A percentile compares a stretch with the other conserved stretches of the same genome.
Evolutionary conservation across 306 rosid genomes (phyloP).

Genomic region (Alnus glutinosa): DNA sequence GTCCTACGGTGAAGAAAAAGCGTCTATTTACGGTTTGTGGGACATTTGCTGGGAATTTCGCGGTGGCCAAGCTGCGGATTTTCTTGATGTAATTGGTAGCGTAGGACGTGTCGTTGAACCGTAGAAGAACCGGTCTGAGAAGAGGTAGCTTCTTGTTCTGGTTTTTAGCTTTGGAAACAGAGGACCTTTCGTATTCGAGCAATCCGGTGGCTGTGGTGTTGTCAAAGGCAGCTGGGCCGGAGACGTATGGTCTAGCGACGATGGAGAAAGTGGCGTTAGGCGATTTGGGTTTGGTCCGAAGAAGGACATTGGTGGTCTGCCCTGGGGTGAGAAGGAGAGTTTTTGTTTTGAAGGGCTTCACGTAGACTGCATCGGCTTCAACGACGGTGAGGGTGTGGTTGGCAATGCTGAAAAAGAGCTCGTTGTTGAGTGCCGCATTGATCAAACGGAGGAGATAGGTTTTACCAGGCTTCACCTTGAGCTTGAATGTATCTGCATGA

Average conservation of each 20-base stretch:
- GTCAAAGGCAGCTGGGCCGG: constrained; percentile 66
- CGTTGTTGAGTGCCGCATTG: constrained; percentile 68
- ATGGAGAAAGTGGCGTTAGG: constrained; percentile 59
- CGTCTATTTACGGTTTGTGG: constrained; percentile 46
- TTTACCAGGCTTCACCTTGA: constrained; percentile 64
- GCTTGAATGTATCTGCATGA: constrained; percentile 54
- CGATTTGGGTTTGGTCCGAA: constrained; percentile 45
- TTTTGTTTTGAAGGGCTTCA: constrained; percentile 57
- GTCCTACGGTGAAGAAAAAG: constrained; percentile 67
- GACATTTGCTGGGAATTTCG: constrained; percentile 61
- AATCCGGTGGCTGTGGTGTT: constrained; percentile 66
- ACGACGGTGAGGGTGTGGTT: constrained; percentile 68
- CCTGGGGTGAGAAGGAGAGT: constrained; percentile 69
- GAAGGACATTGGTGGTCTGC: constrained; percentile 65
- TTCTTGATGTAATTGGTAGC: constrained; percentile 47
- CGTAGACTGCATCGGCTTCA: constrained; percentile 68
- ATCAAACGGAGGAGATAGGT: constrained; percentile 56
- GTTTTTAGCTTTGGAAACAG: constrained; percentile 6
- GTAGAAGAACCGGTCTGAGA: constrained; percentile 49
- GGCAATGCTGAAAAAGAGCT: constrained; percentile 74
- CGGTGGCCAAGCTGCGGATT: constrained; percentile 50
- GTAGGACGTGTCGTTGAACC: constrained; percentile 58
- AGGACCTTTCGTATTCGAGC: constrained; percentile 46
- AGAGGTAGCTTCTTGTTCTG: constrained; percentile 42
- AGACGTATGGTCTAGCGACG: constrained; percentile 58